Evolutionary conservation across 1,139 yeast species (phyloP), one percentile per base, ranked within the genome.

Genomic region (Geotrichum reessii): DNA sequence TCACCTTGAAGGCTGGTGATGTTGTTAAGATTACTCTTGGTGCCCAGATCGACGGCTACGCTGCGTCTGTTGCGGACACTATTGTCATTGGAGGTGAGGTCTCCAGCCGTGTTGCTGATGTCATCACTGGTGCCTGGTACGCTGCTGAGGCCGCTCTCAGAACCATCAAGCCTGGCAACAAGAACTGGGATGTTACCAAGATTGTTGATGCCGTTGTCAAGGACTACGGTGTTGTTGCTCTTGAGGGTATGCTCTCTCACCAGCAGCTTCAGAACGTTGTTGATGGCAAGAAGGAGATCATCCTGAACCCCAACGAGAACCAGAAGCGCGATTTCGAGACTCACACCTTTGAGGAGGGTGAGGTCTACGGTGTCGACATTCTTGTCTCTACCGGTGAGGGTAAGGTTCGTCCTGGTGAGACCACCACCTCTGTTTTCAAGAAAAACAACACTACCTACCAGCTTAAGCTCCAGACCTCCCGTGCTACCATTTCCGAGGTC

Each of bases 141-240:
- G 89, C 93, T 12, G 79, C 87, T 52, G 93, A 87, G 76, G 92
- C 92, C 49, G 93, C 95, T 50, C 76, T 87, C 63, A 81, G 91
- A 73, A 79, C 84, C 57, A 77, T 87, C 72, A 80, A 80, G 73
- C 83, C 86, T 56, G 87, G 87, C 62, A 81, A 81, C 71, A 83
- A 81, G 75, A 87, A 87, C 78, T 85, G 85, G 84, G 92, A 86
- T 65, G 86, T 87, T 62, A 86, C 95, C 68, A 81, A 81, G 67
- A 72, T 84, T 54, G 92, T 87, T 53, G 83, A 76, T 64, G 76
- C 81, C 67, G 86, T 86, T 57, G 85, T 87, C 62, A 80, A 79
- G 71, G 81, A 78, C 58, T 86, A 74, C 70, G 89, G 77, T 53
- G 81, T 83, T 65, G 75, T 77, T 56, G 83, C 93, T 24, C 79